Conservation (phyloP, 1,284 basidiomycete genomes). For the Meira miltonrushii region DNA sequence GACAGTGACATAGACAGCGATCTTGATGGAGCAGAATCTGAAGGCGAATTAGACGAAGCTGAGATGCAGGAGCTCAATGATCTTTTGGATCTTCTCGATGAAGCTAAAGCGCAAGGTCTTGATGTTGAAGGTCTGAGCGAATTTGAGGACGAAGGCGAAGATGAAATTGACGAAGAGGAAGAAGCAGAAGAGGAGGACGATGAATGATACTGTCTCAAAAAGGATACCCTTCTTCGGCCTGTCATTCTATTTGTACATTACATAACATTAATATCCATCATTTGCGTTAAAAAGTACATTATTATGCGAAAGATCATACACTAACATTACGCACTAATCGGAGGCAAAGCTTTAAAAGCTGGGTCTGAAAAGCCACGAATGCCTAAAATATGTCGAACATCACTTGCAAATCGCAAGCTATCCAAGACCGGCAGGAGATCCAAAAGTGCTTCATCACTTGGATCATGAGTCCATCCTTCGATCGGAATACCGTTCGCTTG, state of each 20-base stretch:
- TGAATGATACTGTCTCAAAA: background rate
- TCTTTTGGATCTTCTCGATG: slow-evolving; percentile 28
- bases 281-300: background rate
- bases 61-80: slow-evolving; percentile 32
- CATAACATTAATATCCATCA: background rate
- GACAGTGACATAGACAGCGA: slow-evolving; percentile 21
- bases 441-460: slow-evolving; percentile 88
- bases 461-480: slow-evolving; percentile 98
- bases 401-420: slow-evolving; percentile 86
- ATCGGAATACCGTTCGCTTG: slow-evolving; percentile 98
- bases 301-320: background rate
- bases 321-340: too few relatives aligned
- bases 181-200: slow-evolving; percentile 10
- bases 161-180: slow-evolving; percentile 8
- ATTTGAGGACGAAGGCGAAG: slow-evolving; percentile 4
- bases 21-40: slow-evolving; percentile 23
- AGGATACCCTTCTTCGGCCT: too few relatives aligned
- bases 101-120: slow-evolving; percentile 26
- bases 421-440: slow-evolving; percentile 93
- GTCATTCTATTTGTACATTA: too few relatives aligned
- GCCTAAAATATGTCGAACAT: slow-evolving; percentile 87
- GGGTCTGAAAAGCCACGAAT: slow-evolving; percentile 7
- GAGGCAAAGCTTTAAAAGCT: too few relatives aligned
- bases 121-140: slow-evolving; percentile 19
- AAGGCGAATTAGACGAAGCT: slow-evolving; percentile 11